Percentiles rank a stretch among this genome's conserved stretches.
Conservation (phyloP, 1,284 basidiomycete species). For the Leccinum griseonigrum region DNA sequence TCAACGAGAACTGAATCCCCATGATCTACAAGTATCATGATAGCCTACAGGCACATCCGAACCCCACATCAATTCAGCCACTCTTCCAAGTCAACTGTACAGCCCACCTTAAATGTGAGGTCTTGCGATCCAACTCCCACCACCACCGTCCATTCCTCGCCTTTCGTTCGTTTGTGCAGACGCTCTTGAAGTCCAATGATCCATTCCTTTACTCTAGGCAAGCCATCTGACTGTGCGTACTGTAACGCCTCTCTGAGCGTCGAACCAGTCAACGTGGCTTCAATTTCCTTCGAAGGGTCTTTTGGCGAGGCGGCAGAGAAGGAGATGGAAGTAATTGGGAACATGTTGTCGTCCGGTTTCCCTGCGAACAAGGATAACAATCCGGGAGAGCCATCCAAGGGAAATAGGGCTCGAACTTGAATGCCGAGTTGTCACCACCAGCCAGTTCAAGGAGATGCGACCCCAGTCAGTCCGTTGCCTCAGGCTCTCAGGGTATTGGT, state of each 20-base stretch:
- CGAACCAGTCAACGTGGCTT: background rate
- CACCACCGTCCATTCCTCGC: conserved; percentile 1
- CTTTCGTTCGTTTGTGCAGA: background rate
- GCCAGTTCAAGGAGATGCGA: background rate
- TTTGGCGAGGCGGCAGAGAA: conserved; percentile 2
- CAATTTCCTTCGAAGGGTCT: conserved; percentile 2
- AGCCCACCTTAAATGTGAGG: background rate
- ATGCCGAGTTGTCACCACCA: background rate
- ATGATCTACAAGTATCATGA: background rate
- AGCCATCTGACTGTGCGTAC: background rate
- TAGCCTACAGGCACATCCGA: background rate
- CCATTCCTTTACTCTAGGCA: conserved; percentile 1
- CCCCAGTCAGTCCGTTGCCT: background rate
- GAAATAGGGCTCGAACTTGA: background rate
- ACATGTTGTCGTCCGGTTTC: background rate
- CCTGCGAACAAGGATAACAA: conserved; percentile 2
- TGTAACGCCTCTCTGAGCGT: conserved; percentile 1
- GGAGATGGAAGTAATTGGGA: conserved; percentile 6
- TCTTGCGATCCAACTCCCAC: conserved; percentile 5
- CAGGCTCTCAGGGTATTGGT: background rate
- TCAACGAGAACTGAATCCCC: background rate
- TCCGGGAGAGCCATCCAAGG: conserved; percentile 1
- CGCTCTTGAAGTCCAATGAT: conserved; percentile 1
- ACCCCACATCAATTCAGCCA: too few relatives aligned
- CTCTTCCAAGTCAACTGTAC: background rate